phyloP scores from a whole-genome alignment of 2,329 filamentous ascomycete genomes.

The Geosmithia morbida region DNA sequence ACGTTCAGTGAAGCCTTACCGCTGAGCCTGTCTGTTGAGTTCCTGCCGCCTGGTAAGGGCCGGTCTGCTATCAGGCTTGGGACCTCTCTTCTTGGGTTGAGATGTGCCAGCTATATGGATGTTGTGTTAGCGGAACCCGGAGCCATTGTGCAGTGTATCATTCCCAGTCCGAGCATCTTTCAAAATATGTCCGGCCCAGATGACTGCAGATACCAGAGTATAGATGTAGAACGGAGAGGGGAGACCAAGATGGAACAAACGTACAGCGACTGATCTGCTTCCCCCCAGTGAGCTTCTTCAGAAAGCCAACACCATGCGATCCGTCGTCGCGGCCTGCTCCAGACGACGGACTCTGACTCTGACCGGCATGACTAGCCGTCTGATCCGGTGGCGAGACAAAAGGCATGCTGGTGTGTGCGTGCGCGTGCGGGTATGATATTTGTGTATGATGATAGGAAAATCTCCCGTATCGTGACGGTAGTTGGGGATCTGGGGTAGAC shows the following conservation, averaged over 20 bases:
- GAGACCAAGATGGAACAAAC: too few relatives aligned
- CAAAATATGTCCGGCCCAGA: too few relatives aligned
- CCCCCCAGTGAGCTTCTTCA: neutral
- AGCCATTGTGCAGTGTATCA: neutral
- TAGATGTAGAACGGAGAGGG: too few relatives aligned
- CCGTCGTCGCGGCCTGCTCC: too few relatives aligned
- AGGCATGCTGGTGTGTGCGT: neutral
- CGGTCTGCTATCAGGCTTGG: conserved; percentile 93
- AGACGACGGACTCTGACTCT: neutral
- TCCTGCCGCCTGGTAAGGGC: conserved; percentile 86
- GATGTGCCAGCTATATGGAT: conserved; percentile 51
- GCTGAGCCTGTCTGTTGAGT: conserved; percentile 87
- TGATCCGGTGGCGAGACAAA: neutral
- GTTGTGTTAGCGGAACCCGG: neutral
- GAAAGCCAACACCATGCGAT: neutral
- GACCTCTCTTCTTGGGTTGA: conserved; percentile 75
- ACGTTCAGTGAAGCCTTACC: conserved; percentile 38
- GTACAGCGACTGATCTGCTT: neutral
- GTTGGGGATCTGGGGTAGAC: too few relatives aligned
- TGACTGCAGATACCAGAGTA: too few relatives aligned
- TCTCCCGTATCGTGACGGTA: too few relatives aligned
- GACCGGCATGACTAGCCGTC: neutral
- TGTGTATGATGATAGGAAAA: too few relatives aligned
- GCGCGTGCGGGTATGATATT: too few relatives aligned
- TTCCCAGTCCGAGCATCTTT: too few relatives aligned